Base-by-base conservation (phyloP, 2,329 filamentous ascomycete species). In the Zarea fungicola region DNA sequence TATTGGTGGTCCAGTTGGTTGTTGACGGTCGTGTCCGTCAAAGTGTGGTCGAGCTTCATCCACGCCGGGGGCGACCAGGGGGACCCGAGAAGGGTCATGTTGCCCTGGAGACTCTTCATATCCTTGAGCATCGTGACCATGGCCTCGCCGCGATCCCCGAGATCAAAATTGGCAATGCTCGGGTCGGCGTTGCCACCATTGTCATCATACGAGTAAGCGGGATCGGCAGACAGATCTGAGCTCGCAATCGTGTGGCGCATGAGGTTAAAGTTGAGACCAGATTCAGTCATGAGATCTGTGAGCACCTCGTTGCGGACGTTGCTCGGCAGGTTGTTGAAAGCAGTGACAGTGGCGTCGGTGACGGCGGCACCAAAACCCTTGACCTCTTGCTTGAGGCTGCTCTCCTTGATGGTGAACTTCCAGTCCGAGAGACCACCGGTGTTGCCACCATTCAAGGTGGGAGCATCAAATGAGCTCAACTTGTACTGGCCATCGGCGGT, bases 291-390 rank as follows among this genome's bases (percentile, higher is more conserved):
- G 32, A 71, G 52, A 29, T 65, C 60, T 32, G 55, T 55, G 26
- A 72, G 59, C 19, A 72, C 60, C 51, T 62, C 52, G 21, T 54
- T 57, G 18, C 61, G 65, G 29, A 56, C 47, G 41, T 55, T 55
- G 14, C 55, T 52, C 1, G 65, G 52, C 3, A 72, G 62, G 18
- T 56, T 54, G 48, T 65, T 65, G 53, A 71, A 62, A 21, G 67
- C 66, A 23, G 62, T 58, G 9, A 71, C 66, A 5, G 68, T 71
- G 26, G 65, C 64, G 44, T 72, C 69, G 3, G 69, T 72, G 23
- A 72, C 66, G 9, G 66, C 60, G 6, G 66, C 68, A n/a, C 69
- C 69, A 48, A 72, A 72, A 4, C 69, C 68, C 36, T 58, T 63
- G 56, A 72, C 56, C 11, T 54, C 64, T 56, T 72, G 70, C 52